A percentile compares a stretch with the other conserved stretches of the same genome.
Evolutionary conservation across 805 yeast genomes (phyloP).

Genomic region (Lachancea sp.): DNA sequence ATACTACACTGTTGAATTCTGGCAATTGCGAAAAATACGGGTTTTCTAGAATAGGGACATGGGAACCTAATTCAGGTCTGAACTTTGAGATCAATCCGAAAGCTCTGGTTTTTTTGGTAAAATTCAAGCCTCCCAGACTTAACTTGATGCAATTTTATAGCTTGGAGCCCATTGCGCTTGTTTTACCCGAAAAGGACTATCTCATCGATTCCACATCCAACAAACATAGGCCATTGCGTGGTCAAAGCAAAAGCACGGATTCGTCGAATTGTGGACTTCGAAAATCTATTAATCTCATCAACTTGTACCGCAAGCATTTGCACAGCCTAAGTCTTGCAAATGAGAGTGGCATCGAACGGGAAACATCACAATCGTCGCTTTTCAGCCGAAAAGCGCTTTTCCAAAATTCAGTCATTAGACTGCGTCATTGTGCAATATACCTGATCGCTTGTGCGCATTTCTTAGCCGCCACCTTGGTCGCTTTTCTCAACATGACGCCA

Average conservation of each 20-base stretch:
- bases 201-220: slow-evolving; percentile 10
- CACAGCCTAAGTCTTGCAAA: background rate
- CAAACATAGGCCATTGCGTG: background rate
- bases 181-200: slow-evolving; percentile 34
- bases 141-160: slow-evolving; percentile 72
- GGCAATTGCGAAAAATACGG: background rate
- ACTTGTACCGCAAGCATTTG: slow-evolving; percentile 16
- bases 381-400: background rate
- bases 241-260: slow-evolving; percentile 3
- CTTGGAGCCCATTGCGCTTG: slow-evolving; percentile 61
- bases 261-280: slow-evolving; percentile 9
- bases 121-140: slow-evolving; percentile 69
- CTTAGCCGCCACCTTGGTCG: slow-evolving; percentile 15
- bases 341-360: background rate
- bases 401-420: background rate
- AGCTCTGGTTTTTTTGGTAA: slow-evolving; percentile 30
- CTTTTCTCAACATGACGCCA: slow-evolving; percentile 14
- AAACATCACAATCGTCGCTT: background rate
- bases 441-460: slow-evolving; percentile 10
- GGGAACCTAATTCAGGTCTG: background rate
- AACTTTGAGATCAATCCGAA: slow-evolving; percentile 9
- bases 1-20: background rate
- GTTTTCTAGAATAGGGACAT: slow-evolving; percentile 2
- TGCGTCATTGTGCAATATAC: slow-evolving; percentile 5
- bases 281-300: slow-evolving; percentile 17